phyloP scores from a whole-genome alignment of 2,329 filamentous ascomycete species.

The Trichoderma asperellum region DNA sequence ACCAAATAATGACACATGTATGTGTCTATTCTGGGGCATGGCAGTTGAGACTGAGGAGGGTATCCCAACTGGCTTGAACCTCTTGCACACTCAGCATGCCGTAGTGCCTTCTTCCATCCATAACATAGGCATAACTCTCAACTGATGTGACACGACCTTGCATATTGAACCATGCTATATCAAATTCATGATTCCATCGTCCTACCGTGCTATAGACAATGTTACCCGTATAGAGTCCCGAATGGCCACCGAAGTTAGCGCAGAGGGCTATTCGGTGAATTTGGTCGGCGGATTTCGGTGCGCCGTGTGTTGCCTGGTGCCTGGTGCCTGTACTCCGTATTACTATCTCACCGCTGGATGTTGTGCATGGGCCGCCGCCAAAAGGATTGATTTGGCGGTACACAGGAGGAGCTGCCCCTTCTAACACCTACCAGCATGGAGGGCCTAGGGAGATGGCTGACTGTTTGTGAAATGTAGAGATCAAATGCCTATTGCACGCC shows the following conservation, averaged over 20 bases:
- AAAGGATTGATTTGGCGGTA: no score
- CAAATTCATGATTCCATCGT: background rate
- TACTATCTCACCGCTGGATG: background rate
- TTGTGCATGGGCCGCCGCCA: background rate
- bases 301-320: background rate
- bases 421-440: no score
- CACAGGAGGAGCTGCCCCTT: no score
- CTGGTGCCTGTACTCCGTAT: background rate
- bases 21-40: background rate
- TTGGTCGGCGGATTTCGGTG: conserved; percentile 14
- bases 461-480: background rate
- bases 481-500: no score
- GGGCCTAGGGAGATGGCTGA: no score
- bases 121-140: background rate
- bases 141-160: background rate
- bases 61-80: background rate
- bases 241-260: background rate
- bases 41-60: background rate
- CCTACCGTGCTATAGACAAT: background rate
- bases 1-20: background rate
- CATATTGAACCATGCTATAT: background rate
- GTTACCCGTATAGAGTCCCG: background rate
- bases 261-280: conserved; percentile 5
- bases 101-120: no score
- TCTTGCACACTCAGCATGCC: no score